Conservation (phyloP, 2,329 filamentous ascomycete species). For the Acephala macrosclerotiorum region DNA sequence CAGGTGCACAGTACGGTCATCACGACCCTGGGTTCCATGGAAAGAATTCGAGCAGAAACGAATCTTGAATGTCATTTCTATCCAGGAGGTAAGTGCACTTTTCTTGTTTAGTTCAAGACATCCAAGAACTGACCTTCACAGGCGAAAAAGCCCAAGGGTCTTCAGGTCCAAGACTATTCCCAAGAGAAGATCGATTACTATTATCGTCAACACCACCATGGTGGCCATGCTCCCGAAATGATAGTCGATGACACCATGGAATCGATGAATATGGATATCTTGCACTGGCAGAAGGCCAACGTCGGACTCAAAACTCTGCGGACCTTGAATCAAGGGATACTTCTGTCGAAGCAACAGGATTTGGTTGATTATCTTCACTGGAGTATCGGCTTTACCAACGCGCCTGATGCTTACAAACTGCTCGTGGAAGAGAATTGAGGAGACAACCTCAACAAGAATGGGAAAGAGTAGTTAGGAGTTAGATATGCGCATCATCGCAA, state of each 20-base stretch:
- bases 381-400: not conserved
- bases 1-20: conserved; percentile 9
- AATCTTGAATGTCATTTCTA: not conserved
- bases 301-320: not conserved
- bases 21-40: not conserved
- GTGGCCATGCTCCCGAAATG: not conserved
- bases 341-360: not conserved
- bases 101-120: not conserved
- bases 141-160: not conserved
- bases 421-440: not conserved
- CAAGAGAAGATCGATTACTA: not conserved
- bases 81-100: not conserved
- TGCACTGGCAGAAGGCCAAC: not conserved
- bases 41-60: not conserved
- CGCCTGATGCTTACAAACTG: not conserved
- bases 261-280: not conserved
- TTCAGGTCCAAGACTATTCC: not conserved
- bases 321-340: not conserved
- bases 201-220: not conserved
- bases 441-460: not conserved
- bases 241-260: not conserved
- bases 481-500: too few relatives aligned
- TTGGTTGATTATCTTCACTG: not conserved
- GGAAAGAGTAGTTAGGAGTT: not conserved
- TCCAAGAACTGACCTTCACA: not conserved